These are phyloP conservation scores for Saccharomyces hybrid DNA, from an alignment of 1,139 yeast genomes.

Conservation along the genomic window DNA sequence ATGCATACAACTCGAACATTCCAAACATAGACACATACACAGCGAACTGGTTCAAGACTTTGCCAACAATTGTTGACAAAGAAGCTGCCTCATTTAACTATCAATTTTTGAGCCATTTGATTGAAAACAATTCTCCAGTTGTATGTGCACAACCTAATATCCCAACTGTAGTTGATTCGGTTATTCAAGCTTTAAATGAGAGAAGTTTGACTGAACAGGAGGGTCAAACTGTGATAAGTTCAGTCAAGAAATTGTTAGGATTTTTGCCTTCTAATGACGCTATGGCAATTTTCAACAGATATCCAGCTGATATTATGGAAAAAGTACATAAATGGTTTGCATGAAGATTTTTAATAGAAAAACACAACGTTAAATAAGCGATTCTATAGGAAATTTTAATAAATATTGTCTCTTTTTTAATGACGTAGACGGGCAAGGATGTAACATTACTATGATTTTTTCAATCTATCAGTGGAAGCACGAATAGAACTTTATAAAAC, in stretches of 20 bases:
- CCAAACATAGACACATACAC: slow-evolving; percentile 58
- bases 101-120: slow-evolving; percentile 64
- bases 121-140: slow-evolving; percentile 60
- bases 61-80: slow-evolving; percentile 78
- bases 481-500: background rate
- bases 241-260: slow-evolving; percentile 45
- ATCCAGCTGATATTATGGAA: slow-evolving; percentile 54
- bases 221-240: slow-evolving; percentile 54
- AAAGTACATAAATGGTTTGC: slow-evolving; percentile 58
- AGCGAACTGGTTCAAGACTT: slow-evolving; percentile 68
- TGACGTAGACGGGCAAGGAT: background rate
- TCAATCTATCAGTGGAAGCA: background rate
- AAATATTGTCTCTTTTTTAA: background rate
- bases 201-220: slow-evolving; percentile 62
- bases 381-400: background rate
- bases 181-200: slow-evolving; percentile 68
- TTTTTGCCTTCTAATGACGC: slow-evolving; percentile 55
- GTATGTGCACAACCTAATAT: slow-evolving; percentile 43
- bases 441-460: background rate
- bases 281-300: slow-evolving; percentile 51
- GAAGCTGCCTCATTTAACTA: slow-evolving; percentile 89
- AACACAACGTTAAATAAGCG: background rate
- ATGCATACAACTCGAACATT: slow-evolving; percentile 46
- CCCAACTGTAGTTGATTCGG: slow-evolving; percentile 62
- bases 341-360: slow-evolving; percentile 9